Evolutionary conservation across 495 filamentous ascomycete genomes (phyloP).

Genomic region (Talaromyces ruber): DNA sequence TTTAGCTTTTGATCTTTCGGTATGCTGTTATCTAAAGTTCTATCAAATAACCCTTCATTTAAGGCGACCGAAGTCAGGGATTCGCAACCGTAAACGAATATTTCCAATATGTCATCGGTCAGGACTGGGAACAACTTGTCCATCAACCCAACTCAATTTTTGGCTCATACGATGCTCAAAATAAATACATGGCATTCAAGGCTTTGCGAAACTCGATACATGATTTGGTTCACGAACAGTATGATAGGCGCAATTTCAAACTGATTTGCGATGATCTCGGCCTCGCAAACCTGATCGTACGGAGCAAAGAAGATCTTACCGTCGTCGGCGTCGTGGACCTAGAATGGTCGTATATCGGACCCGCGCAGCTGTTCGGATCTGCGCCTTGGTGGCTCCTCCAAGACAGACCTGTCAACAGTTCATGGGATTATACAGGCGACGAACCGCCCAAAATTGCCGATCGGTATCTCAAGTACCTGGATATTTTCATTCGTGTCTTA

Average conservation of each 20-base stretch:
- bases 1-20: not conserved
- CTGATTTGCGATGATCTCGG: slow-evolving; percentile 29
- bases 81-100: slow-evolving; percentile 22
- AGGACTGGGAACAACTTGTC: slow-evolving; percentile 26
- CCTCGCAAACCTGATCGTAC: slow-evolving; percentile 26
- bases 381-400: slow-evolving; percentile 29
- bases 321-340: slow-evolving; percentile 27
- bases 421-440: slow-evolving; percentile 17
- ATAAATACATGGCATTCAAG: slow-evolving; percentile 17
- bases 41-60: not conserved
- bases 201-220: slow-evolving; percentile 16
- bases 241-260: slow-evolving; percentile 23
- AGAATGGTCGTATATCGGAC: slow-evolving; percentile 28
- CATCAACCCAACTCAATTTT: slow-evolving; percentile 22
- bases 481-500: slow-evolving; percentile 20
- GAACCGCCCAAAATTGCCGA: slow-evolving; percentile 13
- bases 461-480: slow-evolving; percentile 23
- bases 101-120: slow-evolving; percentile 20
- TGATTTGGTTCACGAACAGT: slow-evolving; percentile 16
- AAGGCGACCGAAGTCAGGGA: slow-evolving; percentile 23
- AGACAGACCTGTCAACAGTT: slow-evolving; percentile 17
- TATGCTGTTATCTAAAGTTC: not conserved
- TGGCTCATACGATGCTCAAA: slow-evolving; percentile 15
- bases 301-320: slow-evolving; percentile 19
- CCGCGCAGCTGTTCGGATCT: slow-evolving; percentile 25